These are phyloP conservation scores for Globisporangium nodosum DNA, from an alignment of 352 stramenopile genomes.

Conservation along the genomic window DNA sequence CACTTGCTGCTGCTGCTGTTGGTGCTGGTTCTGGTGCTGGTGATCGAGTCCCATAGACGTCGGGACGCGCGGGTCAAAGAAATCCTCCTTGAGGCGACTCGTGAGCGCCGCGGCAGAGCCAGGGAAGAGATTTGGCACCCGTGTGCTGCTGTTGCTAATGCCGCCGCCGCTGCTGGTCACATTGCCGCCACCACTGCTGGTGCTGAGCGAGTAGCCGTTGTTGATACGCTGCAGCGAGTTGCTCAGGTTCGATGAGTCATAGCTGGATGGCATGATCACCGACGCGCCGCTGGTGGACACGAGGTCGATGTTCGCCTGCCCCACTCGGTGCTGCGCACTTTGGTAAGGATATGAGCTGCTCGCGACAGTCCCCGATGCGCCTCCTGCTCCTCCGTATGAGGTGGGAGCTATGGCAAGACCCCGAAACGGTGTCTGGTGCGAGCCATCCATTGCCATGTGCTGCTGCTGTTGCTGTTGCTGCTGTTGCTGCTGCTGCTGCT, in stretches of 20 bases:
- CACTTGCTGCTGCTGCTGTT: slow-evolving; percentile 11
- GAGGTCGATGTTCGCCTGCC: slow-evolving; percentile 9
- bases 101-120: slow-evolving; percentile 11
- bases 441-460: slow-evolving; percentile 10
- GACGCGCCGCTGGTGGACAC: slow-evolving; percentile 6
- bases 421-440: slow-evolving; percentile 10
- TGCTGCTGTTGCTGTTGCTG: slow-evolving; percentile 18
- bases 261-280: slow-evolving; percentile 13
- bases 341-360: neutral
- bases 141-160: neutral
- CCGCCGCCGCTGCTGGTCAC: slow-evolving; percentile 1
- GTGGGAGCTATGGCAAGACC: neutral
- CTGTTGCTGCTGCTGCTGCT: slow-evolving; percentile 29
- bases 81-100: slow-evolving; percentile 11
- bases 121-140: slow-evolving; percentile 12
- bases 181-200: neutral
- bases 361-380: neutral
- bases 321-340: neutral
- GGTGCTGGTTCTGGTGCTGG: slow-evolving; percentile 7
- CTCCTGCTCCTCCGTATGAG: neutral
- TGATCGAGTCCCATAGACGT: slow-evolving; percentile 7
- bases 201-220: slow-evolving; percentile 11
- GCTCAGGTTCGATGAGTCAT: slow-evolving; percentile 6
- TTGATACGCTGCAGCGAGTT: slow-evolving; percentile 14
- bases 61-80: slow-evolving; percentile 12